Conservation (phyloP, 2,329 filamentous ascomycete genomes). For the Teratosphaeria gauchensis region DNA sequence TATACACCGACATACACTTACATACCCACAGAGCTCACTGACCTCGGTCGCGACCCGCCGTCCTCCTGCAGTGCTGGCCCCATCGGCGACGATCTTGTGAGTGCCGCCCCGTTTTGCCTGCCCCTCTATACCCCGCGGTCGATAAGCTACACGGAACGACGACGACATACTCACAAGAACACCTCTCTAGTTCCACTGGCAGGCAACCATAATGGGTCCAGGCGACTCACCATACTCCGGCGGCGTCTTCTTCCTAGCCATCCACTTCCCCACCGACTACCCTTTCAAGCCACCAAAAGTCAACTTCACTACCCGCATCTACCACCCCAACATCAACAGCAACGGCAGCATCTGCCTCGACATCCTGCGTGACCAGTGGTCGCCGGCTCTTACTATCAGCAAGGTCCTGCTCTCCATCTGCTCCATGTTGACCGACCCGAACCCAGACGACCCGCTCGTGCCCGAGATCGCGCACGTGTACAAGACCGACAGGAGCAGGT, state of each 20-base stretch:
- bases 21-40: not conserved
- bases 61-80: constrained; percentile 98
- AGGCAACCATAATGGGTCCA: constrained; percentile 99
- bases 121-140: constrained; percentile 5
- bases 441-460: constrained; percentile 96
- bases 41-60: constrained; percentile 63
- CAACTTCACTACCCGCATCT: constrained; percentile 99
- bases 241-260: constrained; percentile 97
- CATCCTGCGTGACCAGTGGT: constrained; percentile 98
- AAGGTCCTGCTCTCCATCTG: constrained; percentile 99
- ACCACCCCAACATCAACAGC: constrained; percentile 99
- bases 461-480: constrained; percentile 99
- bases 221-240: constrained; percentile 95
- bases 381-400: constrained; percentile 92
- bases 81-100: constrained; percentile 94
- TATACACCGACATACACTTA: not conserved
- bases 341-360: constrained; percentile 99
- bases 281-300: constrained; percentile 99
- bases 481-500: constrained; percentile 94
- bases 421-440: constrained; percentile 99
- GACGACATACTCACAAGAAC: not conserved
- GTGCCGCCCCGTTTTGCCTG: constrained; percentile 29
- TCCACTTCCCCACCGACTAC: constrained; percentile 99
- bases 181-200: constrained; percentile 83
- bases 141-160: not conserved